Base-by-base conservation (phyloP, 805 yeast species). In the Lipomyces chichibuensis region DNA sequence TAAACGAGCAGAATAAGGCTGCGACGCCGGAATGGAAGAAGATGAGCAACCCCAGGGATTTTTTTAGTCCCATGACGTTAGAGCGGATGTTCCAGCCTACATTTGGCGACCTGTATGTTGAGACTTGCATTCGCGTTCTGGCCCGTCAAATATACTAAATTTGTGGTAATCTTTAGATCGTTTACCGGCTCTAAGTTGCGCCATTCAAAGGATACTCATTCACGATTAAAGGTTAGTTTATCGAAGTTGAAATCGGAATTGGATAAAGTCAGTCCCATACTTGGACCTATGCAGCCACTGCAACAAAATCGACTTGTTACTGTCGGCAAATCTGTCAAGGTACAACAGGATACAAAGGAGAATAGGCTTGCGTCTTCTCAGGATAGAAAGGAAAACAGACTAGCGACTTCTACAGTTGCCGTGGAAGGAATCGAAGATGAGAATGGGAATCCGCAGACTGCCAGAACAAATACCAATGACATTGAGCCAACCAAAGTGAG, bases 41-140 rank as follows among this genome's bases (percentile, higher is more conserved):
- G 32, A 43, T 58, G 46, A 53, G 33, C 23, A 54, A 27, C 7
- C 59, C 65, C 2, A 62, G 62, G 51, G 71, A 69, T 43, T 59
- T 69, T 11, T 69, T 69, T 56, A 69, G 71, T 61, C 71, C 71
- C 9, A 46, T 68, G 65, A 68, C 71, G 2, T 52, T 68, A 1
- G 71, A 68, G 63, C 64, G 65, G 13, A 68, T 68, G 71, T 68
- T 68, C 39, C 57, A 56, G 46, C 70, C 69, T 2, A 20, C 25
- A 1, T 56, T n/a, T 23, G 23, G 27, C 2, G 65, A 65, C 27
- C 7, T 25, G 68, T 65, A 63, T 8, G 66, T 33, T 29, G n/a
- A 4, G 23, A 39, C 13, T 13, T 39, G 13, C 17, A 13, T 37
- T 29, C 3, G 17, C 43, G 14, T 43, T 43, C 49, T 43, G 49